Evolutionary conservation across 108 stramenopile species (phyloP).

Genomic region (Stephanodiscus triporus): DNA sequence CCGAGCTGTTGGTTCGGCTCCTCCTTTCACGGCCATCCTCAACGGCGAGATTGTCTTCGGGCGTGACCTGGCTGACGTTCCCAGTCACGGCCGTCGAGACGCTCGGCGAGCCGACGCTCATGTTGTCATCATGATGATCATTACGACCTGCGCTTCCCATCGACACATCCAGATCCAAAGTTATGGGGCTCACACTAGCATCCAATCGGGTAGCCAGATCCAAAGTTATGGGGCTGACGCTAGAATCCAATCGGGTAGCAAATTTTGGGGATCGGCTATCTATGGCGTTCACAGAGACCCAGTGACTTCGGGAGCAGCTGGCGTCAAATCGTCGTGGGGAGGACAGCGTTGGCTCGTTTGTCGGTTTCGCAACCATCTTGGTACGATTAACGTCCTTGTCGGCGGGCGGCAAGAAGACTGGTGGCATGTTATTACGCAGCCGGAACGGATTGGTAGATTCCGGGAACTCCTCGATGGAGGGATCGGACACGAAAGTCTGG

Average conservation of each 20-base stretch:
- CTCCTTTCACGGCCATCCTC: neutral
- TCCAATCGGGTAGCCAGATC: constrained; percentile 3
- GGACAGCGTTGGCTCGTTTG: no score
- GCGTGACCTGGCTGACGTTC: neutral
- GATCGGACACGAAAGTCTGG: no score
- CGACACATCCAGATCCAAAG: constrained; percentile 6
- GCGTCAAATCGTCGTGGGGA: no score
- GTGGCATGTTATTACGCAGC: no score
- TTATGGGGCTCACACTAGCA: neutral
- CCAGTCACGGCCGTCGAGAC: constrained; percentile 25
- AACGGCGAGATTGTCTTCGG: neutral
- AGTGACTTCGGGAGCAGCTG: no score
- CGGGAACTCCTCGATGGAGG: no score
- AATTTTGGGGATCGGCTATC: neutral
- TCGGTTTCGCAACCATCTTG: no score
- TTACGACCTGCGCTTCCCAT: neutral
- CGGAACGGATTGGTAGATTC: no score
- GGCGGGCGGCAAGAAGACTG: no score
- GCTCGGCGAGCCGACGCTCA: neutral
- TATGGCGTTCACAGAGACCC: no score
- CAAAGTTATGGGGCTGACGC: neutral
- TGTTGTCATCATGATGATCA: constrained; percentile 1
- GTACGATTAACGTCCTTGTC: no score
- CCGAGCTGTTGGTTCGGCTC: neutral
- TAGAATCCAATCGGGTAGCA: neutral